Conservation (phyloP, 495 filamentous ascomycete genomes). For the Lasiosphaeria ovina region DNA sequence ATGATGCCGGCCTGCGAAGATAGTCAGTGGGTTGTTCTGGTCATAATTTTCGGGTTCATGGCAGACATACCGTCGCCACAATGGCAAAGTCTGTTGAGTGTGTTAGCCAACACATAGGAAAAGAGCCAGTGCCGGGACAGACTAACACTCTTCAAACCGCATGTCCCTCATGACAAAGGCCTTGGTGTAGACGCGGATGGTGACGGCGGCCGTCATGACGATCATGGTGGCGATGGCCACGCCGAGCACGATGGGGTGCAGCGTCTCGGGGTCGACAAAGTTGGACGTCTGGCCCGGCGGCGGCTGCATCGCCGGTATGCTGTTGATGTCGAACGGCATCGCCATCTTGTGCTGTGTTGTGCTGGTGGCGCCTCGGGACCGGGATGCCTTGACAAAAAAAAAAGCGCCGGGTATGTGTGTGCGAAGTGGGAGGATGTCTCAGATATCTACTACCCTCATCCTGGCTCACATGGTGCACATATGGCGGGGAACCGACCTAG, state of each 20-base stretch:
- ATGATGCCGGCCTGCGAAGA: slow-evolving; percentile 20
- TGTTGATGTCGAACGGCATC: neutral
- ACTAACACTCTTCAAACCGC: slow-evolving; percentile 24
- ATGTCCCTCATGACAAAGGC: slow-evolving; percentile 20
- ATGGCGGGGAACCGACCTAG: neutral
- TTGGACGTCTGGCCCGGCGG: slow-evolving; percentile 22
- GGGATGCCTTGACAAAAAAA: neutral
- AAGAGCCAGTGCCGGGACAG: neutral
- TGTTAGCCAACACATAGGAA: neutral
- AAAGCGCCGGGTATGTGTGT: neutral
- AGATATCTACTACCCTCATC: neutral
- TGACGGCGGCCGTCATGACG: slow-evolving; percentile 16
- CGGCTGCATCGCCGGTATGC: slow-evolving; percentile 27
- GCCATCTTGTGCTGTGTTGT: neutral
- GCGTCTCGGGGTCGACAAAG: slow-evolving; percentile 22
- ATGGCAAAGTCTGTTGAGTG: slow-evolving; percentile 11
- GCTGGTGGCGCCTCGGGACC: neutral
- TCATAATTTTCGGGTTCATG: neutral
- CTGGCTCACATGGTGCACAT: neutral
- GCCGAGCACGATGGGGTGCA: slow-evolving; percentile 20
- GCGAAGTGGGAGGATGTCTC: neutral
- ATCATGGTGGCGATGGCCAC: slow-evolving; percentile 22
- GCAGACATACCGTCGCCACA: slow-evolving; percentile 14
- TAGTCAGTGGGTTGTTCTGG: neutral
- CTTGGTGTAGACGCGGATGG: slow-evolving; percentile 25